These are phyloP conservation scores for Marchantia paleacea DNA, from an alignment of 225 moss, liverwort and hornwort species.

Conservation along the genomic window DNA sequence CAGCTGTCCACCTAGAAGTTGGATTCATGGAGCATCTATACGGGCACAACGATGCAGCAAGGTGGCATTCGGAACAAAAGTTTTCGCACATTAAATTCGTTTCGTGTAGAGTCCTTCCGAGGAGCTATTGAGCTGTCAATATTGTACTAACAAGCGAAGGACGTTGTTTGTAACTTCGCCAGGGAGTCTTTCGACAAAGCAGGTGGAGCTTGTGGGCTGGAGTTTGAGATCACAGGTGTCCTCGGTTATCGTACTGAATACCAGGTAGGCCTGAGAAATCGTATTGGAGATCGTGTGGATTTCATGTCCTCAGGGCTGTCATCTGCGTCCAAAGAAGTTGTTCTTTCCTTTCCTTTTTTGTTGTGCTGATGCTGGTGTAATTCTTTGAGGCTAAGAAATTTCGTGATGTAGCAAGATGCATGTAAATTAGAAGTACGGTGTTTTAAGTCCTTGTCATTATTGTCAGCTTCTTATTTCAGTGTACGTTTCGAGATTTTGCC, in stretches of 20 bases:
- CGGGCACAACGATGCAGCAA: slow-evolving; percentile 81
- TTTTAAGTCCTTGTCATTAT: neutral
- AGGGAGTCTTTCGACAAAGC: slow-evolving; percentile 72
- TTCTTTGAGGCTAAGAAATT: neutral
- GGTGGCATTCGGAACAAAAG: slow-evolving; percentile 32
- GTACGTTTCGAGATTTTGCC: slow-evolving; percentile 10
- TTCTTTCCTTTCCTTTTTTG: too few species aligned
- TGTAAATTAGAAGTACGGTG: neutral
- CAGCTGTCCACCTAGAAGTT: slow-evolving; percentile 75
- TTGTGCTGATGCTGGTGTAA: neutral
- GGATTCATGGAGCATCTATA: slow-evolving; percentile 82
- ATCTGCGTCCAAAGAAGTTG: too few species aligned
- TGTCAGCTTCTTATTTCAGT: neutral
- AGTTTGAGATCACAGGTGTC: slow-evolving; percentile 75
- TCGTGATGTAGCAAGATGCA: neutral
- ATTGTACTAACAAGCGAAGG: neutral
- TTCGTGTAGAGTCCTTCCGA: neutral
- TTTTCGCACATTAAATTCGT: too few species aligned
- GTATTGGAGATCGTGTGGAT: neutral
- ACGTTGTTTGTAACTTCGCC: slow-evolving; percentile 23
- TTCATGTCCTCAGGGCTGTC: neutral
- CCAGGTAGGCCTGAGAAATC: slow-evolving; percentile 48
- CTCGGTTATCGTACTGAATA: slow-evolving; percentile 88
- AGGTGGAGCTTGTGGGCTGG: slow-evolving; percentile 67
- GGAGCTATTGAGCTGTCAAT: neutral